phyloP scores from a whole-genome alignment of 2,329 filamentous ascomycete genomes.

The Aspergillus transmontanensis region DNA sequence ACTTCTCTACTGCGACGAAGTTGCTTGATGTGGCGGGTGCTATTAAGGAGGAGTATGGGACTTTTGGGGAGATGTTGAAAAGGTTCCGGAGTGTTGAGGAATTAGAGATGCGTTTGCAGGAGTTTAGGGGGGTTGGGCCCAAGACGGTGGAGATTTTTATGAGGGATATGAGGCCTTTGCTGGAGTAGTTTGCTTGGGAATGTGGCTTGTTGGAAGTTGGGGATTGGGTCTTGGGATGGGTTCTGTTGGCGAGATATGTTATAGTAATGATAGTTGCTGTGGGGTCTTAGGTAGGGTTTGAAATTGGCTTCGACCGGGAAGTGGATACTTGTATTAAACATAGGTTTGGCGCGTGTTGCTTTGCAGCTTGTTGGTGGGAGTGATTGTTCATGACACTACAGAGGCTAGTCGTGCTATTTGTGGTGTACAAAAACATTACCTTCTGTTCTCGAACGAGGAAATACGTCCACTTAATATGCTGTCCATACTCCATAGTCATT shows the following conservation, averaged over 20 bases:
- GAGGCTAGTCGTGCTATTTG: too few species aligned
- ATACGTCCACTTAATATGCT: not conserved
- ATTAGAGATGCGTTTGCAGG: not conserved
- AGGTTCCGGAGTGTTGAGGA: not conserved
- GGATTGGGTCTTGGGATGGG: too few species aligned
- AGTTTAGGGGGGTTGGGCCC: not conserved
- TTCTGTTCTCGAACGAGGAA: not conserved
- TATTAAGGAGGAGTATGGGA: conserved; percentile 12
- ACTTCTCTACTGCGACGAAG: conserved; percentile 20
- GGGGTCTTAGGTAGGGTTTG: too few species aligned
- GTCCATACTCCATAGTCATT: not conserved
- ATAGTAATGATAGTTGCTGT: too few species aligned
- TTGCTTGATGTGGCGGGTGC: conserved; percentile 16
- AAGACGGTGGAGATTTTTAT: not conserved
- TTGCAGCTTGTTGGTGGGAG: too few species aligned
- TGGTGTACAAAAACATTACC: rapidly evolving
- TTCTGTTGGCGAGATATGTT: too few species aligned
- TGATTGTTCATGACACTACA: rapidly evolving
- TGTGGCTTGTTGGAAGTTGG: not conserved
- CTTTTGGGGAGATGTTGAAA: conserved; percentile 4
- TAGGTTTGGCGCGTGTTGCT: too few species aligned
- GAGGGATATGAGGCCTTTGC: not conserved
- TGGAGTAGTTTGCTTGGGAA: not conserved
- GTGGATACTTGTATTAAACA: too few species aligned
- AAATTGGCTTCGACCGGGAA: too few species aligned